Percentiles rank a stretch among this genome's conserved stretches.
These are phyloP conservation scores for Areca catechu DNA, from an alignment of 176 grass and related monocot species.

Conservation along the genomic window DNA sequence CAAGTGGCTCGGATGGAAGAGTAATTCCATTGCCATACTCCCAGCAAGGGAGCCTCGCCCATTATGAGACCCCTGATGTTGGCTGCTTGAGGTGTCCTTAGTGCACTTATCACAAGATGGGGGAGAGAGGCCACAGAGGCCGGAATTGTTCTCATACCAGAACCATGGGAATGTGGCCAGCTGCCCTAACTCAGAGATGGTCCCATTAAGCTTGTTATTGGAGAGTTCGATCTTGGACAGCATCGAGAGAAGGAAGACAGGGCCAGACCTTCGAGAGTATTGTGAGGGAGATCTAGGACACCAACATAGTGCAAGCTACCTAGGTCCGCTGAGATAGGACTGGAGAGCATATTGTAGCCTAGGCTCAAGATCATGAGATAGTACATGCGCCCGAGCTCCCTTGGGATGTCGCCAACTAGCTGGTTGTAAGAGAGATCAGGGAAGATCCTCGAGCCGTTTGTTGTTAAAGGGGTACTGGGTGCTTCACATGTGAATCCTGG, in stretches of 20 bases:
- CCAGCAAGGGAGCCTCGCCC: too few species aligned
- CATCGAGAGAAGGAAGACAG: conserved; percentile 65
- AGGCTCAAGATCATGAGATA: conserved; percentile 96
- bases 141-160: too few species aligned
- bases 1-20: too few species aligned
- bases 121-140: too few species aligned
- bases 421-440: conserved; percentile 87
- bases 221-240: conserved; percentile 83
- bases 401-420: conserved; percentile 47
- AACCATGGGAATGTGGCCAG: too few species aligned
- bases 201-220: too few species aligned
- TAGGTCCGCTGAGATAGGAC: conserved; percentile 47
- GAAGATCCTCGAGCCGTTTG: conserved; percentile 94
- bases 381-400: conserved; percentile 71
- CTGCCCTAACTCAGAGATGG: too few species aligned
- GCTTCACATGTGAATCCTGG: too few species aligned
- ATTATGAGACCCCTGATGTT: too few species aligned
- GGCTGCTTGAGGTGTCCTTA: too few species aligned
- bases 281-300: conserved; percentile 73
- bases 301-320: conserved; percentile 46
- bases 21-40: conserved; percentile 63
- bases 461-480: conserved; percentile 74
- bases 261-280: conserved; percentile 60
- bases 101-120: too few species aligned
- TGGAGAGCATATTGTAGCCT: conserved; percentile 64